Percentiles rank a stretch among this genome's conserved stretches.
Evolutionary conservation across 139 green algal genomes (phyloP).

Genomic region (Pleodorina starrii): DNA sequence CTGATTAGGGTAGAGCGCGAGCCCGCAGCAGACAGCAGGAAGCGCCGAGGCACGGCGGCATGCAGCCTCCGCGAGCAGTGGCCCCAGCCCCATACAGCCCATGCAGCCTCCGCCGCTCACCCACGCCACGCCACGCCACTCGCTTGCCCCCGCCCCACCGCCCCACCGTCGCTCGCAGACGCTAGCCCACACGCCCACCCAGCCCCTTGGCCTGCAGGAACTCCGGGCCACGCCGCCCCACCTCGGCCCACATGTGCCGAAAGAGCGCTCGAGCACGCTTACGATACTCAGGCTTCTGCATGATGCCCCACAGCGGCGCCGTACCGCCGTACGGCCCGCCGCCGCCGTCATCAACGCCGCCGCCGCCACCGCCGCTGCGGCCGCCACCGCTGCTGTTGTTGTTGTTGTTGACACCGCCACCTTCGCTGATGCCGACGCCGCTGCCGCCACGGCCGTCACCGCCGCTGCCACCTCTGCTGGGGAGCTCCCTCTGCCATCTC

Average conservation of each 20-base stretch:
- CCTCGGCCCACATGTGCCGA: background rate
- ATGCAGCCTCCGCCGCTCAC: no score
- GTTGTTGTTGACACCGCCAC: background rate
- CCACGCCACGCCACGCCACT: no score
- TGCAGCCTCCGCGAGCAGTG: no score
- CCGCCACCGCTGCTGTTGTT: background rate
- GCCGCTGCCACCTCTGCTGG: background rate
- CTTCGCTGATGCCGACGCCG: background rate
- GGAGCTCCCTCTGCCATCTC: background rate
- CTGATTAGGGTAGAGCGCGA: no score
- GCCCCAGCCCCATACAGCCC: no score
- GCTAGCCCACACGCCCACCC: no score
- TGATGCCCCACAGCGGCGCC: constrained; percentile 1
- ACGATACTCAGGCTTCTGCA: background rate
- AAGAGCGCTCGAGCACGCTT: background rate
- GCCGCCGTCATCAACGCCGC: background rate
- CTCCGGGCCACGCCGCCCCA: background rate
- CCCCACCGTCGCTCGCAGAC: no score
- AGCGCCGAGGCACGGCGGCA: no score
- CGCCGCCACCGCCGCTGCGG: background rate
- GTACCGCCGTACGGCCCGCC: background rate
- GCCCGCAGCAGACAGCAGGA: no score
- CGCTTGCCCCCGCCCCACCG: no score
- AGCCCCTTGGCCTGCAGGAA: no score
- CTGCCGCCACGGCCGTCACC: background rate